Percentiles rank a stretch among this genome's conserved stretches.
Conservation (phyloP, 2,329 filamentous ascomycete genomes). For the Mycosphaerella sp. region DNA sequence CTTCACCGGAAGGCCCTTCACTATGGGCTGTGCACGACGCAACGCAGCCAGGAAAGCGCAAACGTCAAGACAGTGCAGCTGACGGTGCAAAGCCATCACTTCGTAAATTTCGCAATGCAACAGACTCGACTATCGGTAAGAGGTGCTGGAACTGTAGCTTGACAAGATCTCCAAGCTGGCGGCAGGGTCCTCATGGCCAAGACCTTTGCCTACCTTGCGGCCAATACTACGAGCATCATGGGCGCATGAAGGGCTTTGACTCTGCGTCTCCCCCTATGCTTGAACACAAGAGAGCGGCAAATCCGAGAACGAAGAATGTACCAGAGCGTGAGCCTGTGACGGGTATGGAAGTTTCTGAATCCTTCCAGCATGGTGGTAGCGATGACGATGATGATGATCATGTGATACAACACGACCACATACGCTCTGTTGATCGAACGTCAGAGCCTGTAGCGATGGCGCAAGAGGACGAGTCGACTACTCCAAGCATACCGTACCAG, state of each 20-base stretch:
- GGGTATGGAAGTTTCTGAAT: neutral
- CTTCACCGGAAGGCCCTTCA: constrained; percentile 16
- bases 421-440: neutral
- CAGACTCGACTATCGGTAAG: constrained; percentile 8
- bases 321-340: neutral
- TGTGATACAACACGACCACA: neutral
- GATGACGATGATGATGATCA: neutral
- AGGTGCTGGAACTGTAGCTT: constrained; percentile 29
- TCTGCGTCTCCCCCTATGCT: constrained; percentile 19
- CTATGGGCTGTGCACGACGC: constrained; percentile 19
- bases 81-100: neutral
- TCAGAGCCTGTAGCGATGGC: neutral
- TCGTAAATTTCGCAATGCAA: constrained; percentile 7
- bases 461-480: neutral
- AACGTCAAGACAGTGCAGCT: neutral
- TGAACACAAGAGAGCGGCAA: neutral
- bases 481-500: neutral
- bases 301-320: neutral
- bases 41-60: constrained; percentile 4
- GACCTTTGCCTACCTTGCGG: constrained; percentile 30
- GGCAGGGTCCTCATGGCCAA: constrained; percentile 26
- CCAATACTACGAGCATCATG: constrained; percentile 29
- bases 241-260: constrained; percentile 27
- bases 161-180: constrained; percentile 24
- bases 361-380: neutral